These are phyloP conservation scores for Botrytis fragariae DNA, from an alignment of 2,329 filamentous ascomycete species.

Conservation along the genomic window DNA sequence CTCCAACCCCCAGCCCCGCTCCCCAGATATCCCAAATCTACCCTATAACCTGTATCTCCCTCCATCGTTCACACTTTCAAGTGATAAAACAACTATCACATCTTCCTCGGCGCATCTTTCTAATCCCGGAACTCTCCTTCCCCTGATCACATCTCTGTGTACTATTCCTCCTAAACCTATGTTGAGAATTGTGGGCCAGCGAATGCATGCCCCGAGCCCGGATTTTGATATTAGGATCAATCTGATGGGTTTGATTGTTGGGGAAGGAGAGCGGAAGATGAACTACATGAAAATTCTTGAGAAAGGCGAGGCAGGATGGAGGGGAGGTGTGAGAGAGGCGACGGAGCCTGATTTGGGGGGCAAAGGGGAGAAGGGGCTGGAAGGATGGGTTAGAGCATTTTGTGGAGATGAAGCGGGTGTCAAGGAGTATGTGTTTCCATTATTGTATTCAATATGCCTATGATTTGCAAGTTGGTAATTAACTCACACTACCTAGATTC, in stretches of 20 bases:
- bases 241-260: conserved; percentile 52
- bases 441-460: neutral
- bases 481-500: conserved; percentile 40
- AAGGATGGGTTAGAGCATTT: conserved; percentile 31
- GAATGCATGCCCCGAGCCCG: conserved; percentile 35
- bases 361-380: neutral
- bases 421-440: conserved; percentile 30
- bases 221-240: conserved; percentile 57
- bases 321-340: conserved; percentile 38
- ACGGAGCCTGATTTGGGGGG: conserved; percentile 23
- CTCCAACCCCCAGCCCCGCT: conserved; percentile 18
- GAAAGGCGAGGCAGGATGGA: conserved; percentile 49
- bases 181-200: conserved; percentile 48
- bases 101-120: conserved; percentile 51
- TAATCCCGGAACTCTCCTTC: conserved; percentile 44
- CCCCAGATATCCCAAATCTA: conserved; percentile 31
- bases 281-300: conserved; percentile 54
- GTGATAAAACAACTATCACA: conserved; percentile 48
- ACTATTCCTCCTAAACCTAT: conserved; percentile 55
- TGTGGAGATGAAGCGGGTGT: conserved; percentile 30
- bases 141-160: conserved; percentile 49
- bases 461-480: accelerated
- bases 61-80: conserved; percentile 50
- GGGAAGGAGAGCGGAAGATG: conserved; percentile 45
- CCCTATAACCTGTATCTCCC: conserved; percentile 45